Evolutionary conservation across 73 alveolate species (phyloP), one percentile per base, ranked within the genome.

Genomic region (Vitrella brassicaformis): DNA sequence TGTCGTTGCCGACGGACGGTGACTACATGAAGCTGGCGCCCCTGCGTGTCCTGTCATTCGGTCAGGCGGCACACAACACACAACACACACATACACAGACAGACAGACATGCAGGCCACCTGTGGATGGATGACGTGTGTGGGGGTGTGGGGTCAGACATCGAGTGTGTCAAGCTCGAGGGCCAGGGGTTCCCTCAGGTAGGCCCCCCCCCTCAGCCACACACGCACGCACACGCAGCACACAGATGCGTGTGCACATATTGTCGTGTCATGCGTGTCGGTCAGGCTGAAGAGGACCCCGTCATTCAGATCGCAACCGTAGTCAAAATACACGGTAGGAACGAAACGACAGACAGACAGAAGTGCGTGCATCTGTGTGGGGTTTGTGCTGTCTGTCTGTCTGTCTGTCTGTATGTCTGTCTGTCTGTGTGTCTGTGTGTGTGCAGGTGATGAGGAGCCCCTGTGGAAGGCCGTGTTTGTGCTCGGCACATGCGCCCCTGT

Each of bases 401-500:
- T 66, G 31, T 66, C 22, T 14, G 22, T 27, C 19, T 66, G 22
- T 27, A 14, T 0, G 14, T 47, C 8, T 8, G 25, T 18, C 28
- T 47, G n/a, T 47, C 14, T 47, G 26, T 47, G 25, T 47, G 25
- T 47, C 27, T 47, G 25, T 47, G 25, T 47, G 26, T 47, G 25
- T 47, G 25, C 67, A 47, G 22, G 28, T n/a, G 89, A 87, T 0
- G 81, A 73, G 31, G 96, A 92, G 66, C 97, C 97, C 27, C 86
- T 89, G 31, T 79, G 82, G 45, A 92, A 92, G 85, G 90, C 87
- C 79, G 88, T 92, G 80, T 92, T 92, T 78, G 84, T 93, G 18
- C 87, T 73, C 47, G 84, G 85, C 72, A 74, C 70, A 64, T 92
- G 97, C 80, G 97, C 97, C 18, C 92, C 91, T 66, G 89, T 92